Base-by-base conservation (phyloP, 202 grass and related monocot species). In the Panicum virgatum region DNA sequence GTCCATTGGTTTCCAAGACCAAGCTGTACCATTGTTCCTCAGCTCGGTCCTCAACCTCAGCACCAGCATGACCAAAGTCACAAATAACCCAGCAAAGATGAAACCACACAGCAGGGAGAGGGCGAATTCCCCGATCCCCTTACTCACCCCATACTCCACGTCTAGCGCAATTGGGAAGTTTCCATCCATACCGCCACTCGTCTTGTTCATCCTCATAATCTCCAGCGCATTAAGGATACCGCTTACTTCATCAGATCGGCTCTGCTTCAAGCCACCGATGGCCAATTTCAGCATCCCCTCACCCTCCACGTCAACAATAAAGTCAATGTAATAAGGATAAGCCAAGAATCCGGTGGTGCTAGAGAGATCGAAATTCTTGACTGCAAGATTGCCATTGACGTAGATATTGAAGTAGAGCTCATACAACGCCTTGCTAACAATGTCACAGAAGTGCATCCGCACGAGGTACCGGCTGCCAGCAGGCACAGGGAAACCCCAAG, bases 151-250 rank as follows among this genome's bases (percentile, higher is more conserved):
- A 64, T 90, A 18, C 26, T 90, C 90, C 64, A 60, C 80, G 82
- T 87, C 58, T 38, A 98, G 56, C 32, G 70, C 77, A 86, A 63
- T 36, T 7, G 90, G 70, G 53, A 91, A 86, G 50, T 85, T 75
- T 4, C 89, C 91, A 62, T 87, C 89, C 64, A 98, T 90, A 80
- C 90, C 90, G 1, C 69, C 80, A 54, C 81, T 48, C 0, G 92
- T 93, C 48, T 81, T 96, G 76, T 98, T 96, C 85, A 98, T 92
- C 85, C 87, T 98, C 93, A 98, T 90, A 81, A 98, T 85, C 91
- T 98, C 96, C 23, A 98, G 14, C 23, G 86, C 96, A 81, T 98
- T 98, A 68, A 98, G 88, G 65, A 98, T 85, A 43, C 92, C 96
- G 1, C 83, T 80, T 6, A 81, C 87, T 85, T 92, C 78, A 10